Conservation (phyloP, 2,329 filamentous ascomycete genomes). For the Grosmannia serpens region DNA sequence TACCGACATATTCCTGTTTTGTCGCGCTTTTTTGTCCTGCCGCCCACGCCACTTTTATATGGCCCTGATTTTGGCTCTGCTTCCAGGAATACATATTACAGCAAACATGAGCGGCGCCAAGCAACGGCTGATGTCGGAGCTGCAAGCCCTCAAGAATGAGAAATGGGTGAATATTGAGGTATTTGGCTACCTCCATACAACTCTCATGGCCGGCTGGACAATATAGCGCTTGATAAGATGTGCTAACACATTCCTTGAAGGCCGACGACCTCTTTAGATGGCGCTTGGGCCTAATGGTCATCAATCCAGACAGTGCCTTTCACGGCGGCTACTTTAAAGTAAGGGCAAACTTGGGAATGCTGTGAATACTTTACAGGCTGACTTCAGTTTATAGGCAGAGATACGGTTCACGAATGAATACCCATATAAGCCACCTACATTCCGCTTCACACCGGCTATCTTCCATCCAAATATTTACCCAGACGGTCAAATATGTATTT, state of each 20-base stretch:
- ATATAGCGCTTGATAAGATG: background rate
- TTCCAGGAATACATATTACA: background rate
- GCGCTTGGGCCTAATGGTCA: constrained; percentile 79
- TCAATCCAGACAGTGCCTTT: constrained; percentile 86
- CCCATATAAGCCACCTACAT: constrained; percentile 78
- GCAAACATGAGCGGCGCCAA: constrained; percentile 44
- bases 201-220: background rate
- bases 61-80: background rate
- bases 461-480: constrained; percentile 91
- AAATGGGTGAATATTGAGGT: constrained; percentile 90
- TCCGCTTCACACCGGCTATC: constrained; percentile 69
- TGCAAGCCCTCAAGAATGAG: constrained; percentile 71
- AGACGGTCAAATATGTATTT: constrained; percentile 88
- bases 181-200: constrained; percentile 17
- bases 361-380: background rate
- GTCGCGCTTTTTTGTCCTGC: background rate
- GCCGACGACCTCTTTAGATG: constrained; percentile 69
- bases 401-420: constrained; percentile 86
- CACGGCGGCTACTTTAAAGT: constrained; percentile 84
- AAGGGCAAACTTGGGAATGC: background rate
- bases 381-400: constrained; percentile 41
- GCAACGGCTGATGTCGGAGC: constrained; percentile 81
- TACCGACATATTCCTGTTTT: background rate
- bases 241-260: constrained; percentile 23
- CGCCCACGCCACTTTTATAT: background rate